Percentiles rank a stretch among this genome's conserved stretches.
Evolutionary conservation across 208 protist genomes (phyloP).

Genomic region (Trypanosoma rangeli): DNA sequence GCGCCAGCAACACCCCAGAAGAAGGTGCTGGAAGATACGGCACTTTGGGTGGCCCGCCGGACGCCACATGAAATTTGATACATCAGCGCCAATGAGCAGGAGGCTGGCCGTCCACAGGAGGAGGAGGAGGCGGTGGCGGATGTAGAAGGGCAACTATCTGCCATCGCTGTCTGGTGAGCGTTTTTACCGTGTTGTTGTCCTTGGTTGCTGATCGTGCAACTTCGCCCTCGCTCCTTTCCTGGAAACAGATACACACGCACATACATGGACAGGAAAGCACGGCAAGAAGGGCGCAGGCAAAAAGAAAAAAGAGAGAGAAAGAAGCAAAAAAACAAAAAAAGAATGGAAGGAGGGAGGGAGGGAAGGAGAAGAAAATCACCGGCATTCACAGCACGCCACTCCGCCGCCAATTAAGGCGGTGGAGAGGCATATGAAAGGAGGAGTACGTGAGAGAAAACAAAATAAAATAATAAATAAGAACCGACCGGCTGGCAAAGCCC

Average conservation of each 20-base stretch:
- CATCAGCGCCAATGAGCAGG: background rate
- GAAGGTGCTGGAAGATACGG: background rate
- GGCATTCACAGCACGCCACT: background rate
- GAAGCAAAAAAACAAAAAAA: slow-evolving; percentile 2
- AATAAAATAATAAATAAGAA: background rate
- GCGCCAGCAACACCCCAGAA: background rate
- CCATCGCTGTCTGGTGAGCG: background rate
- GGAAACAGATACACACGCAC: no score
- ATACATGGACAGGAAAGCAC: no score
- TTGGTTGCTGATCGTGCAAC: no score
- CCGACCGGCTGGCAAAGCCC: background rate
- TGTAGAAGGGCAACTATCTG: background rate
- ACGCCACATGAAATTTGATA: background rate
- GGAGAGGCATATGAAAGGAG: background rate
- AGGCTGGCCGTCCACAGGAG: background rate
- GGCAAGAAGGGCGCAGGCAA: no score
- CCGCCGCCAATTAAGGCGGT: no score
- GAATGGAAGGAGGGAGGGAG: no score
- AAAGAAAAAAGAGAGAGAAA: no score
- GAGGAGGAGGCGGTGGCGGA: background rate
- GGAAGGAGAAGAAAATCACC: background rate
- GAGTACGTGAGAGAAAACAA: background rate
- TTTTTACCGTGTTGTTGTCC: no score
- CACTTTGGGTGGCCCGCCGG: background rate
- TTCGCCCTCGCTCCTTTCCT: no score